A percentile compares a stretch with the other conserved stretches of the same genome.
phyloP scores from a whole-genome alignment of 257 asterid genomes.

The Solanum sparsipilum region DNA sequence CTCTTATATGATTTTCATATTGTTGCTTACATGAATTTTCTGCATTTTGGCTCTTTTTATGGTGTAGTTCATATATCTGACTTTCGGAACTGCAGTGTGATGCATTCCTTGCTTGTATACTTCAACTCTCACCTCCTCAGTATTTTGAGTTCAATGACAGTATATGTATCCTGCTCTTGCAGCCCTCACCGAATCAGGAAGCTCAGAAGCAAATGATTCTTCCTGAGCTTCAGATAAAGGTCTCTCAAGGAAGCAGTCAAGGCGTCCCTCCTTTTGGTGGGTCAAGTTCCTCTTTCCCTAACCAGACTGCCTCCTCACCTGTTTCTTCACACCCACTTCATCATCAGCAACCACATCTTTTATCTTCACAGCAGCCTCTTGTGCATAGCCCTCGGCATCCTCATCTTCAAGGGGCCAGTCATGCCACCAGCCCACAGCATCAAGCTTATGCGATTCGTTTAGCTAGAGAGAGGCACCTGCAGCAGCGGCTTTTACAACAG shows the following conservation, averaged over 20 bases:
- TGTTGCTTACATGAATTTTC: background rate
- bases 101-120: background rate
- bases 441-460: conserved; percentile 66
- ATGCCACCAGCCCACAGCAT: conserved; percentile 50
- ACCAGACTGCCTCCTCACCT: conserved; percentile 30
- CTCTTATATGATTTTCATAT: background rate
- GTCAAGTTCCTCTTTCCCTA: conserved; percentile 22
- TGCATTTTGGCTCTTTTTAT: background rate
- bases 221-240: conserved; percentile 57
- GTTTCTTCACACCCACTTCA: conserved; percentile 27
- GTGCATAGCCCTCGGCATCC: conserved; percentile 22
- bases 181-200: conserved; percentile 61
- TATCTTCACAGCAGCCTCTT: conserved; percentile 27
- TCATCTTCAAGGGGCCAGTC: conserved; percentile 62
- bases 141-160: background rate
- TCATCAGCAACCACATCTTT: conserved; percentile 29
- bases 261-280: conserved; percentile 28
- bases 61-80: background rate
- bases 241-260: conserved; percentile 33
- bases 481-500: conserved; percentile 45
- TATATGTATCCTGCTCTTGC: background rate
- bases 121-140: background rate
- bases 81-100: background rate
- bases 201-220: conserved; percentile 49
- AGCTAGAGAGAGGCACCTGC: conserved; percentile 75